These are phyloP conservation scores for Bondarzewia mesenterica DNA, from an alignment of 1,284 basidiomycete genomes.

Conservation along the genomic window DNA sequence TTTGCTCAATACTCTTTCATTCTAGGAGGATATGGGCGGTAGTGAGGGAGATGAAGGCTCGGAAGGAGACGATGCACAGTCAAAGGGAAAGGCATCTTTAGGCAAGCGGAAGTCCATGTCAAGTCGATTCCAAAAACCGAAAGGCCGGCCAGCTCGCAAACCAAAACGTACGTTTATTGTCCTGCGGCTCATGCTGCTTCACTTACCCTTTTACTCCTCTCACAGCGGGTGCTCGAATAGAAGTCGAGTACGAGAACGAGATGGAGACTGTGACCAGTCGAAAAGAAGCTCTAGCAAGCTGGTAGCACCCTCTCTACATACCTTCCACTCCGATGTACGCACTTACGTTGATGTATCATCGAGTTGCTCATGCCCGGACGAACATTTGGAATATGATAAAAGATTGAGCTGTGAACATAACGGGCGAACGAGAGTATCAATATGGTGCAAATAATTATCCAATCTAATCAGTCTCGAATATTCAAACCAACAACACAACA, in stretches of 20 bases:
- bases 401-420: not conserved
- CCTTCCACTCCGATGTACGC: too few species aligned
- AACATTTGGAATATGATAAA: too few species aligned
- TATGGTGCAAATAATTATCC: not conserved
- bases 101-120: constrained; percentile 13
- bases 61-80: constrained; percentile 3
- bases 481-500: too few species aligned
- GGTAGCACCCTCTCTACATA: constrained; percentile 5
- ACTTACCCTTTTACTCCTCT: not conserved
- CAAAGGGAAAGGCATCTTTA: constrained; percentile 8
- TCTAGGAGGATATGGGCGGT: constrained; percentile 6
- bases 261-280: constrained; percentile 4
- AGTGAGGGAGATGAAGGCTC: constrained; percentile 6
- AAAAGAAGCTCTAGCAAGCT: constrained; percentile 2
- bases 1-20: not conserved
- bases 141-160: constrained; percentile 3
- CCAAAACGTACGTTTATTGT: constrained; percentile 11
- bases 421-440: not conserved
- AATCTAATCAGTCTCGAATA: not conserved
- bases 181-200: not conserved
- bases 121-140: not conserved
- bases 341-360: too few species aligned
- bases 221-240: constrained; percentile 12
- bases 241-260: constrained; percentile 11
- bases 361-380: too few species aligned